phyloP scores from a whole-genome alignment of 139 green algal species.

The Raphidocelis subcapitata region DNA sequence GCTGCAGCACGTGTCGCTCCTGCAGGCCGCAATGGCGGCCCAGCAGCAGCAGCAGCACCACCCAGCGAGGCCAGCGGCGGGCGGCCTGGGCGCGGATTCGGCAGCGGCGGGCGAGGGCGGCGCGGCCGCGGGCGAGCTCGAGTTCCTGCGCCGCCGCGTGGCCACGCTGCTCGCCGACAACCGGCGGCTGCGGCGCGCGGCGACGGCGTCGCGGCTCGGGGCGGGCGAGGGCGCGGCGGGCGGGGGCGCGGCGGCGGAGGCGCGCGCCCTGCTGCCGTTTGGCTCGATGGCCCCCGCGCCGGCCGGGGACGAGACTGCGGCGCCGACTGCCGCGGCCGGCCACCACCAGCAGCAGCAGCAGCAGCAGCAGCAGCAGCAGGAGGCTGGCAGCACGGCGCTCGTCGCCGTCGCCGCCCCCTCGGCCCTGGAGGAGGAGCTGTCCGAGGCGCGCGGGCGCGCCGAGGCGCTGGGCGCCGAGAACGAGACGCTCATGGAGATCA shows the following conservation, averaged over 20 bases:
- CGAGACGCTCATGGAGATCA: constrained; percentile 73
- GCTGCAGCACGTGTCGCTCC: constrained; percentile 46
- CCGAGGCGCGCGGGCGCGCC: constrained; percentile 7
- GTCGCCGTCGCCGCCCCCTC: background rate
- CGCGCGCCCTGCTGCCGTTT: background rate
- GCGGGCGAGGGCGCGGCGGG: background rate
- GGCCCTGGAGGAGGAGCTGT: constrained; percentile 14
- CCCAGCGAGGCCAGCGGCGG: background rate
- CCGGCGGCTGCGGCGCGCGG: constrained; percentile 32
- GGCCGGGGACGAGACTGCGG: background rate
- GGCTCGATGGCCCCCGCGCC: background rate
- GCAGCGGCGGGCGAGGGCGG: background rate
- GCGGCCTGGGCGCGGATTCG: too few species aligned
- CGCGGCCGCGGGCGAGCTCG: constrained; percentile 23
- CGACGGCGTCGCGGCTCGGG: constrained; percentile 27
- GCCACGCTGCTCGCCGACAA: constrained; percentile 37
- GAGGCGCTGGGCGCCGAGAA: constrained; percentile 48
- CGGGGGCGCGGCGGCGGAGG: background rate
- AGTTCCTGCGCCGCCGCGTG: constrained; percentile 37
- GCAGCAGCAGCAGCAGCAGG: constrained; percentile 11
- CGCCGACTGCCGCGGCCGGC: too few species aligned
- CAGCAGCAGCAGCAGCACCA: constrained; percentile 6
- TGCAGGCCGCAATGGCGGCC: constrained; percentile 27
- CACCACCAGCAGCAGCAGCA: constrained; percentile 8
- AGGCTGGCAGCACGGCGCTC: background rate